phyloP scores from a whole-genome alignment of 2,329 filamentous ascomycete species.

The Dothiorella sarmentorum region DNA sequence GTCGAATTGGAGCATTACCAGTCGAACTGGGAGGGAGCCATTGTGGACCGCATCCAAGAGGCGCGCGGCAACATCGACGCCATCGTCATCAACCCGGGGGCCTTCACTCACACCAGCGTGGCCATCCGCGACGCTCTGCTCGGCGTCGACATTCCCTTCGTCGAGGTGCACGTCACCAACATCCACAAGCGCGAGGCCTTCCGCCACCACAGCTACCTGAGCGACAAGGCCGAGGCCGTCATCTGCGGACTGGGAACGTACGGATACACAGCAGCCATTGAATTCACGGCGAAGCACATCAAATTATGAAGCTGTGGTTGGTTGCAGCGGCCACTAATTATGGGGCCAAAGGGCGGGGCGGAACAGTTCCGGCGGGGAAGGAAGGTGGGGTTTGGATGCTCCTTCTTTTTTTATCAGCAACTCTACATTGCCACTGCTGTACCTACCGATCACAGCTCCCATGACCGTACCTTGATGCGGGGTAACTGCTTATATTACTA shows the following conservation, averaged over 20 bases:
- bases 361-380: slow-evolving; percentile 15
- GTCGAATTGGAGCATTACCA: slow-evolving; percentile 61
- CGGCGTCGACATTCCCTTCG: slow-evolving; percentile 67
- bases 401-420: slow-evolving; percentile 19
- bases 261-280: slow-evolving; percentile 47
- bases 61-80: slow-evolving; percentile 59
- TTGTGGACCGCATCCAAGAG: slow-evolving; percentile 70
- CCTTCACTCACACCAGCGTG: slow-evolving; percentile 72
- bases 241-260: slow-evolving; percentile 61
- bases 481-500: neutral
- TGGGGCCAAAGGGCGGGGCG: neutral
- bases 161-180: slow-evolving; percentile 76
- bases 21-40: slow-evolving; percentile 73
- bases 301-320: slow-evolving; percentile 17
- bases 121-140: slow-evolving; percentile 71
- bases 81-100: slow-evolving; percentile 73
- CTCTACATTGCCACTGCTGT: neutral
- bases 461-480: slow-evolving; percentile 8
- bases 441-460: slow-evolving; percentile 9
- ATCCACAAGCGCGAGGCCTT: slow-evolving; percentile 68
- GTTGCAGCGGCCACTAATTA: neutral
- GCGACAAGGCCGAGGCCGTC: slow-evolving; percentile 71
- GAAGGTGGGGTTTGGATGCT: neutral
- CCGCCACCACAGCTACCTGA: slow-evolving; percentile 67
- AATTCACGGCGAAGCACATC: slow-evolving; percentile 38